Conservation (phyloP, 139 green algal species). For the Zygnema circumcarinatum region DNA sequence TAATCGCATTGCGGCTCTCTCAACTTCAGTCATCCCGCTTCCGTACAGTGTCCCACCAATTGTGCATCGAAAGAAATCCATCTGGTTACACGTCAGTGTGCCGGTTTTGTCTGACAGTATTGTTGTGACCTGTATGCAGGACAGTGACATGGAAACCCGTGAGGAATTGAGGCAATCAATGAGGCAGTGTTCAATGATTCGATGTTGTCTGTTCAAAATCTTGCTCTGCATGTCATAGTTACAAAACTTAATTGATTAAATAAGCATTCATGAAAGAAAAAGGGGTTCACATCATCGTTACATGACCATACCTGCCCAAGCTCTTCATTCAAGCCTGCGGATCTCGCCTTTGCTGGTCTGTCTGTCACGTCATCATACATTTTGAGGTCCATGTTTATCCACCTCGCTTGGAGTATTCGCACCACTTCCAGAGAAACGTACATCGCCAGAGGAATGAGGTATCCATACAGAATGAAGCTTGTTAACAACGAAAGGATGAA, state of each 20-base stretch:
- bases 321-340: conserved; percentile 96
- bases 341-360: conserved; percentile 76
- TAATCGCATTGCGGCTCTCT: conserved; percentile 60
- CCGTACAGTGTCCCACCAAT: conserved; percentile 85
- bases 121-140: conserved; percentile 85
- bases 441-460: conserved; percentile 97
- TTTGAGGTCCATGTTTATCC: conserved; percentile 65
- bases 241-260: background rate
- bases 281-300: background rate
- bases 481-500: conserved; percentile 71
- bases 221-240: background rate
- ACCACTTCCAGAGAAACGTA: conserved; percentile 95
- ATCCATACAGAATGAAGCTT: conserved; percentile 83
- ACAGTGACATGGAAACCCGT: too few species aligned
- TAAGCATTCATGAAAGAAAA: background rate
- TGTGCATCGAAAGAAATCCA: conserved; percentile 91
- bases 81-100: conserved; percentile 75
- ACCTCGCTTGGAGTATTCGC: conserved; percentile 73
- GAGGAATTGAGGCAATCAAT: too few species aligned
- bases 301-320: conserved; percentile 79
- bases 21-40: conserved; percentile 84
- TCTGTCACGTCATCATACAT: conserved; percentile 71
- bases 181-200: too few species aligned
- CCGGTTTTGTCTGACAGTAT: conserved; percentile 96
- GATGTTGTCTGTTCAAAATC: too few species aligned